phyloP scores from a whole-genome alignment of 805 yeast genomes.

The Metschnikowia lachancei region DNA sequence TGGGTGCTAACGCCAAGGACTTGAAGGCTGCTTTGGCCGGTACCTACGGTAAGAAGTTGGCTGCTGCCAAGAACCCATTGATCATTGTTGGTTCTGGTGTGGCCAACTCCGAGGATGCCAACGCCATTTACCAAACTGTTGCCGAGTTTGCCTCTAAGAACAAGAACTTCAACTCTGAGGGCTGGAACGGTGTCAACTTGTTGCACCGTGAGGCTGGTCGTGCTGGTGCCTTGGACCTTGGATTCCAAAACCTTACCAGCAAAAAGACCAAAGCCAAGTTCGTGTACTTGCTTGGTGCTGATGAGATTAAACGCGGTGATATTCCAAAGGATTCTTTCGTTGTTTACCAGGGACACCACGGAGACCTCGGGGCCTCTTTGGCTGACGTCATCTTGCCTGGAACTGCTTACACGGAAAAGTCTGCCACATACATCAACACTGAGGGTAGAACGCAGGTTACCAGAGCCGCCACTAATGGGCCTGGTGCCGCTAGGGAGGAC shows the following conservation, averaged over 20 bases:
- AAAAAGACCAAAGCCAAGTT: constrained; percentile 60
- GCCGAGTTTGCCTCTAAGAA: constrained; percentile 58
- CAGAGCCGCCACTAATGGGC: constrained; percentile 83
- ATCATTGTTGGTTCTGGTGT: constrained; percentile 81
- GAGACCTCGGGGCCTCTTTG: constrained; percentile 82
- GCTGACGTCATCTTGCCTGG: constrained; percentile 89
- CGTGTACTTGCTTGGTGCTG: constrained; percentile 80
- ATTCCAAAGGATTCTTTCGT: constrained; percentile 85
- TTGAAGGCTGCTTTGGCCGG: constrained; percentile 63
- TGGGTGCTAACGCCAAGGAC: constrained; percentile 60
- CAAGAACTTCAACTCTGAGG: constrained; percentile 58
- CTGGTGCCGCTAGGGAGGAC: constrained; percentile 88
- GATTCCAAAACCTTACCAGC: constrained; percentile 58
- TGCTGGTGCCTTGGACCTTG: constrained; percentile 82
- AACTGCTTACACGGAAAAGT: constrained; percentile 84
- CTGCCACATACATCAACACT: constrained; percentile 81
- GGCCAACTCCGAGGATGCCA: constrained; percentile 62
- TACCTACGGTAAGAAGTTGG: constrained; percentile 63
- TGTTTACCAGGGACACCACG: constrained; percentile 88
- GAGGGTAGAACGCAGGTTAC: constrained; percentile 87
- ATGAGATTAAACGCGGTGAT: constrained; percentile 65
- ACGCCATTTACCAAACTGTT: constrained; percentile 55
- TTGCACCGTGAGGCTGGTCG: constrained; percentile 87
- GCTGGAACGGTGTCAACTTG: constrained; percentile 80
- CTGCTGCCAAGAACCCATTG: constrained; percentile 67